These are phyloP conservation scores for Leptographium flavum DNA, from an alignment of 2,329 filamentous ascomycete species.

Conservation along the genomic window DNA sequence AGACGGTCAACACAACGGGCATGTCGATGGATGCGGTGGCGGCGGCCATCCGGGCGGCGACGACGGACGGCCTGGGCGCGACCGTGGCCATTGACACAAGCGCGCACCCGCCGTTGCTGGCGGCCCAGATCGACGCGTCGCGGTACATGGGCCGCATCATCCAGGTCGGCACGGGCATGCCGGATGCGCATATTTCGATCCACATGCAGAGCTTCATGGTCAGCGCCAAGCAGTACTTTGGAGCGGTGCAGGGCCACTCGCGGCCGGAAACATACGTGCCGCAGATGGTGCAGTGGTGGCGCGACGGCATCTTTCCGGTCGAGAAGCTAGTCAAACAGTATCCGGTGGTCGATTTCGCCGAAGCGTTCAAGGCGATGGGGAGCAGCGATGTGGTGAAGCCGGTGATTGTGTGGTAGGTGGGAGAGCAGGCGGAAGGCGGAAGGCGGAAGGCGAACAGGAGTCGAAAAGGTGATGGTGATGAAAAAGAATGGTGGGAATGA, in stretches of 20 bases:
- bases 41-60: not conserved
- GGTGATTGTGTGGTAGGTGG: not conserved
- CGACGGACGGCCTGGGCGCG: not conserved
- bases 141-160: slow-evolving; percentile 2
- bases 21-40: not conserved
- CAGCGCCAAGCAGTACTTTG: slow-evolving; percentile 5
- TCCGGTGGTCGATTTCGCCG: not conserved
- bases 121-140: not conserved
- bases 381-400: not conserved
- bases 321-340: not conserved
- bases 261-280: not conserved
- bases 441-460: not conserved
- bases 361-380: not conserved
- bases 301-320: not conserved
- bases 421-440: too few relatives aligned
- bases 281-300: slow-evolving; percentile 3
- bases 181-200: not conserved
- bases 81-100: slow-evolving; percentile 2
- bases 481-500: too few relatives aligned
- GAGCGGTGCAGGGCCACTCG: slow-evolving; percentile 2
- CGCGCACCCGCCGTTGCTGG: slow-evolving; percentile 1
- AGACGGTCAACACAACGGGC: slow-evolving; percentile 4
- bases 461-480: not conserved
- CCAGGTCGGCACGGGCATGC: slow-evolving; percentile 5
- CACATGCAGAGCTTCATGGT: slow-evolving; percentile 5